Evolutionary conservation across 352 stramenopile genomes (phyloP), one percentile per base, ranked within the genome.

Genomic region (Phytopythium delawarense): DNA sequence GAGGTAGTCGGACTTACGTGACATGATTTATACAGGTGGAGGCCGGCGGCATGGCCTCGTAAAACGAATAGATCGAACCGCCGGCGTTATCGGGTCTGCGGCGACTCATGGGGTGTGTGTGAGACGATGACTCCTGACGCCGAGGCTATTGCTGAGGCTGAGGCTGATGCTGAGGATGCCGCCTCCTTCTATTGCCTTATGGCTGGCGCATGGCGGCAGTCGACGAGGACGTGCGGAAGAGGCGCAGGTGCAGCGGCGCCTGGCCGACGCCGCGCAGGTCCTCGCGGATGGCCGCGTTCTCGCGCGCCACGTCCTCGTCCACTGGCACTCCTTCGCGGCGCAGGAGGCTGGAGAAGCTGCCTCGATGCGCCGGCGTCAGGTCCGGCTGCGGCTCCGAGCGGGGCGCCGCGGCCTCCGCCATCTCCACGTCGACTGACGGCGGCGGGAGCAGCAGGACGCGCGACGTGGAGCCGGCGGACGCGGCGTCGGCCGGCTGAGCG

Each of bases 301-400:
- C 60, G 23, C 76, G 65, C 42, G 56, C 59, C 42, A 72, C 72
- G 62, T 82, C 74, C 50, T 85, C 74, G 23, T 87, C 78, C 28
- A 80, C 71, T 34, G 74, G 49, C 13, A 87, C 74, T 28, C 78
- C 78, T 59, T 76, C 72, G 63, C 63, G 74, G 4, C 71, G 72
- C 46, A 87, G 72, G 48, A 87, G 48, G 5, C 59, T 76, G 2
- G 67, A 66, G 57, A 87, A 85, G 52, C 69, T 76, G 21, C 76
- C 78, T 69, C 66, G 70, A 23, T 65, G 71, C 55, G 73, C 28
- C 50, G 72, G 69, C 7, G 71, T 77, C 16, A 87, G 67, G 62
- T 80, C 51, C 2, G 74, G 75, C 20, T 49, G 28, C 3, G 63
- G 63, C 8, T 32, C 21, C 2, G 42, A 23, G 6, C 30, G 25